Evolutionary conservation across 2,329 filamentous ascomycete genomes (phyloP).

Genomic region (Exophiala bonariae): DNA sequence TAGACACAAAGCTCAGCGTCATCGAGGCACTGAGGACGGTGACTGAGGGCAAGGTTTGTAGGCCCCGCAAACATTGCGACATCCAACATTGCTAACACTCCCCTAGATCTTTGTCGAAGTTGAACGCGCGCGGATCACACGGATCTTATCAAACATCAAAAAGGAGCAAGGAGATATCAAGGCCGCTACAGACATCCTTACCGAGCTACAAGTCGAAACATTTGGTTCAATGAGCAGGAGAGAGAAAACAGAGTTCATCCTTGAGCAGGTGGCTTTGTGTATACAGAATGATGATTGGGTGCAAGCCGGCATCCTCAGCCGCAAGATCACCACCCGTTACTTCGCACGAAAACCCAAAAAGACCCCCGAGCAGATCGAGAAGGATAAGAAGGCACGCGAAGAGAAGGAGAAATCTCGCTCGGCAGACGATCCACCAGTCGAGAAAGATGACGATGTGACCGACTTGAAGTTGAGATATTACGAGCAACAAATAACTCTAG

Average conservation of each 20-base stretch:
- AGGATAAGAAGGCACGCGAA: constrained; percentile 81
- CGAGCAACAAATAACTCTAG: constrained; percentile 92
- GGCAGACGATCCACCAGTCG: constrained; percentile 73
- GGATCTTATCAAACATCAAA: constrained; percentile 95
- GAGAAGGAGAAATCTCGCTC: constrained; percentile 80
- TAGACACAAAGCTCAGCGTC: constrained; percentile 85
- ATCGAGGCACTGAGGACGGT: constrained; percentile 96
- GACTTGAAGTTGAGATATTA: constrained; percentile 95
- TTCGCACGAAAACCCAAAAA: constrained; percentile 89
- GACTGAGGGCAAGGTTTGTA: constrained; percentile 83
- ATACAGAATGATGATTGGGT: constrained; percentile 96
- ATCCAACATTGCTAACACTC: background rate
- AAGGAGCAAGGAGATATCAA: constrained; percentile 91
- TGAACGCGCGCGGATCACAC: constrained; percentile 91
- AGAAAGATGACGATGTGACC: constrained; percentile 80
- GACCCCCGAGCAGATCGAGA: constrained; percentile 82
- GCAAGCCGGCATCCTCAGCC: constrained; percentile 86
- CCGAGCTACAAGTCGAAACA: constrained; percentile 97
- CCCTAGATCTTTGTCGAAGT: constrained; percentile 93
- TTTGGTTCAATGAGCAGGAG: constrained; percentile 97
- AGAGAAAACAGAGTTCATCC: constrained; percentile 98
- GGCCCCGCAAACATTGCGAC: constrained; percentile 11
- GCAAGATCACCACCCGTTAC: constrained; percentile 96
- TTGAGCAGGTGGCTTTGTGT: constrained; percentile 90
- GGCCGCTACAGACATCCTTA: constrained; percentile 87